Base-by-base conservation (phyloP, 139 green algal species). In the Picochlorum sp. region DNA sequence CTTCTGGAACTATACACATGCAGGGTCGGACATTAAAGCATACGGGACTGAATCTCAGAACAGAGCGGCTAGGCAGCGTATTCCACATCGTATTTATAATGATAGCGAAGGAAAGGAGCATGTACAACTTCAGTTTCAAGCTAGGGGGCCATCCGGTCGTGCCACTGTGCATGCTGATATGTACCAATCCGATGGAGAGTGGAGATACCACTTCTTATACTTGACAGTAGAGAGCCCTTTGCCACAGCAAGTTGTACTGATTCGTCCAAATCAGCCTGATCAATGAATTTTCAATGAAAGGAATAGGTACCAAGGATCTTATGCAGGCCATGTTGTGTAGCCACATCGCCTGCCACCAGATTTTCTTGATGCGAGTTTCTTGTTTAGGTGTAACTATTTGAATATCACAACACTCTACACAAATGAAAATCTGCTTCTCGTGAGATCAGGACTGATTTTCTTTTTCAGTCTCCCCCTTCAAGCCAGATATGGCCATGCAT, bases 81-180 rank as follows among this genome's bases (percentile, higher is more conserved):
- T 97, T 31, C 86, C 85, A 2, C 82, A 97, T 68, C 70, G 81
- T 43, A 73, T 86, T 28, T 96, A 89, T 72, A 89, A 78, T 51
- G 88, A 96, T 55, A 52, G 52, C 10, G 72, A 81, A 35, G 90
- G 90, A 2, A 64, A 69, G 10, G 83, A 97, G 69, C 90, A 95
- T 49, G 66, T 92, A 50, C 79, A 90, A 78, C 59, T 93, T 24
- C 85, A 95, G 58, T 95, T 95, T 61, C 72, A 84, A 62, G 76
- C 87, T 45, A 63, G 65, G 12, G 86, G 86, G 0, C 77, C 82
- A 24, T 76, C 64, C 39, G 86, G 86, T 6, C 65, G 68, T 0
- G 86, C 75, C 7, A 49, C 80, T 37, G 82, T 95, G 5, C 85
- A 66, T n/a, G 79, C 82, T 5, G 84, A 92, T 74, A 95, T 95